Evolutionary conservation across 768 basidiomycete genomes (phyloP), one percentile per base, ranked within the genome.

Genomic region (Boletus eberwhitei): DNA sequence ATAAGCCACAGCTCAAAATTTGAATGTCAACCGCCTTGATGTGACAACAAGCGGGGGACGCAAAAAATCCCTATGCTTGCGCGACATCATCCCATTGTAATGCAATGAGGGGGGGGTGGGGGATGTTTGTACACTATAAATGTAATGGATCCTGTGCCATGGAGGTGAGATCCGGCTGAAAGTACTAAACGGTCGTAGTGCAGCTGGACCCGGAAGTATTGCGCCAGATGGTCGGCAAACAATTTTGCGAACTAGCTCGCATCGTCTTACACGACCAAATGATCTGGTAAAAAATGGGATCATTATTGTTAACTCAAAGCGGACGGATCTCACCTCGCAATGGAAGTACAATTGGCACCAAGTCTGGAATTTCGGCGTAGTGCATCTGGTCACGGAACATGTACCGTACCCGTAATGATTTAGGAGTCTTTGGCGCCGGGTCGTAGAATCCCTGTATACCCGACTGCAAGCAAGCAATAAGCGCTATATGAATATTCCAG

Each of bases 381-480:
- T 95, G 93, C 71, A 74, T 63, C 54, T 80, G 79, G 39, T 83
- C 85, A 63, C 80, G 79, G 77, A 95, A 97, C 44, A 80, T 72
- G 72, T 95, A 95, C 42, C 83, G 82, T 37, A 95, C 76, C 31
- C 83, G 77, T 48, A 94, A 73, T 6, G 75, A 74, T 74, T 95
- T 94, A 45, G 79, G 71, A 51, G 80, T 76, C n/a, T 83, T 83
- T 14, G 89, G 85, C 17, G 86, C 85, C 52, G 90, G 88, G 73
- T 96, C 93, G 65, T 82, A 85, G 75, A 97, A 93, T n/a, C 93
- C 93, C 64, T 90, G 85, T 38, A 96, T 76, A 26, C 83, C 80
- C 54, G 84, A 75, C 89, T 88, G 60, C 32, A 36, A 50, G 35
- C 55, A 52, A 50, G 22, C 53, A 8, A 40, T 58, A 32, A 60